phyloP scores from a whole-genome alignment of 108 stramenopile genomes.

The Chaetoceros muelleri region DNA sequence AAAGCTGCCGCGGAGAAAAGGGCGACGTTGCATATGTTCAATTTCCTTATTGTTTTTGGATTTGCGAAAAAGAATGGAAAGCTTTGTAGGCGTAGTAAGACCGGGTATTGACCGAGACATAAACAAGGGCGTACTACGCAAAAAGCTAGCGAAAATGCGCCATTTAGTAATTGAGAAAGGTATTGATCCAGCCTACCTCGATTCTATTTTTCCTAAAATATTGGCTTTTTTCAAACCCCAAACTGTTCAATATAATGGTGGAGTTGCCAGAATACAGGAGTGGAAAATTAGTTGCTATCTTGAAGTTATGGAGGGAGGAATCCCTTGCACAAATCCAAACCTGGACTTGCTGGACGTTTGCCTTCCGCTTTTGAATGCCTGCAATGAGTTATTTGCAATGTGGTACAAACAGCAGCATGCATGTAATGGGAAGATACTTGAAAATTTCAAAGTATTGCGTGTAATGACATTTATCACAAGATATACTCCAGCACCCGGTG shows the following conservation, averaged over 20 bases:
- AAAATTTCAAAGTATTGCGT: conserved; percentile 31
- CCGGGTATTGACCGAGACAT: conserved; percentile 36
- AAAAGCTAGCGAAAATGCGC: conserved; percentile 66
- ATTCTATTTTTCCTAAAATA: conserved; percentile 52
- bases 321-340: conserved; percentile 76
- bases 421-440: conserved; percentile 32
- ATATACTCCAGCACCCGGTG: conserved; percentile 77
- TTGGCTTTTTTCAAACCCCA: conserved; percentile 65
- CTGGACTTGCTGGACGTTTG: conserved; percentile 32
- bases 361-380: conserved; percentile 45
- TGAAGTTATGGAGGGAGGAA: conserved; percentile 81
- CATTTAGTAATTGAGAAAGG: conserved; percentile 55
- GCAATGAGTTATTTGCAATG: conserved; percentile 54
- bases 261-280: conserved; percentile 68
- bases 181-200: conserved; percentile 63
- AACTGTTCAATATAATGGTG: conserved; percentile 75
- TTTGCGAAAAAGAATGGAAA: neutral
- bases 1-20: too few relatives aligned
- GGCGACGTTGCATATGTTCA: too few relatives aligned
- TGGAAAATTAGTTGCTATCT: conserved; percentile 89
- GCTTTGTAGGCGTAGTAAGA: too few relatives aligned
- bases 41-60: too few relatives aligned
- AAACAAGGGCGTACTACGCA: conserved; percentile 53
- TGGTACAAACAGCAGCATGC: conserved; percentile 85
- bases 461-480: conserved; percentile 87